Conservation (phyloP, 805 yeast genomes). For the Pichia nanzhaoensis region DNA sequence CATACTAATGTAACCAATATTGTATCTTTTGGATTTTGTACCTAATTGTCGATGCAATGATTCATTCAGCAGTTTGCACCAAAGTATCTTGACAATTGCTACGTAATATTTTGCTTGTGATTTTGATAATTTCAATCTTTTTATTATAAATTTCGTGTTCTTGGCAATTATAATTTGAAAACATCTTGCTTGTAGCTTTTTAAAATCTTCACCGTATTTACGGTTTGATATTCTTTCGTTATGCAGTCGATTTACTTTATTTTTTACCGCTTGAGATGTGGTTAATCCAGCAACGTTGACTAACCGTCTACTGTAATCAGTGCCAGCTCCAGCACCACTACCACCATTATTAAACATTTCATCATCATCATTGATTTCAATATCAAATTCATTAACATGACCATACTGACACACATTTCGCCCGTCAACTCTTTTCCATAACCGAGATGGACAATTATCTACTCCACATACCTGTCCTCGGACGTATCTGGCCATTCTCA, state of each 20-base stretch:
- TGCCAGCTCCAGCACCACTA: constrained; percentile 49
- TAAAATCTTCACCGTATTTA: constrained; percentile 23
- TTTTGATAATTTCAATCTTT: constrained; percentile 19
- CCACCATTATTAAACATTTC: constrained; percentile 44
- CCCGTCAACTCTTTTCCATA: constrained; percentile 72
- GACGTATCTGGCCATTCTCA: constrained; percentile 24
- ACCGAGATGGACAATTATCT: constrained; percentile 77
- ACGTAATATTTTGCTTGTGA: constrained; percentile 10
- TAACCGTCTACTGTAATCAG: constrained; percentile 47
- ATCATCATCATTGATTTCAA: constrained; percentile 79
- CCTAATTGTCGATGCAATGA: not conserved
- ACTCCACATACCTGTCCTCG: constrained; percentile 85
- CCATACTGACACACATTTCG: constrained; percentile 82
- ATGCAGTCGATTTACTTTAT: constrained; percentile 12
- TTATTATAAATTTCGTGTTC: constrained; percentile 39
- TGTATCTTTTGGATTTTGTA: constrained; percentile 8
- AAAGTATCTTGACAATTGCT: constrained; percentile 29
- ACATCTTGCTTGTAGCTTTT: constrained; percentile 16
- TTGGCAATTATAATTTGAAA: constrained; percentile 36
- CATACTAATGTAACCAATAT: constrained; percentile 21
- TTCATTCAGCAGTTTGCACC: constrained; percentile 14
- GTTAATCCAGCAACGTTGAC: constrained; percentile 40
- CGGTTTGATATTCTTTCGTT: constrained; percentile 10
- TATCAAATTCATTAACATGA: constrained; percentile 76
- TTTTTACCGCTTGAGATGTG: constrained; percentile 12